A percentile compares a stretch with the other conserved stretches of the same genome.
Evolutionary conservation across 257 asterid species (phyloP).

Genomic region (Rehmannia glutinosa): DNA sequence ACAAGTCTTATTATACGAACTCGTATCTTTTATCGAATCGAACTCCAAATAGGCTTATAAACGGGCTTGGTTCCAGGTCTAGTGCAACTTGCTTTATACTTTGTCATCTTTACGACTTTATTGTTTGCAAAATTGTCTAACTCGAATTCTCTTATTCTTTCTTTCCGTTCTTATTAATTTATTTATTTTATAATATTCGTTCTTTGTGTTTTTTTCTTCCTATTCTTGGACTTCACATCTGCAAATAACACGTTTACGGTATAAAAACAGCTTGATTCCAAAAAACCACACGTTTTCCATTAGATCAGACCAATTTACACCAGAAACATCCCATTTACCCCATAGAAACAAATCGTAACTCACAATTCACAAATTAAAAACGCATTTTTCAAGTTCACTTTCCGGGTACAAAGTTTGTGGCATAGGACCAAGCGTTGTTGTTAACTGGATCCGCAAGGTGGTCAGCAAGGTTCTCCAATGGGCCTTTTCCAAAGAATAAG

Average conservation of each 20-base stretch:
- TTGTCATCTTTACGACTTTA: no score
- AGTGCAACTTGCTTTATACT: no score
- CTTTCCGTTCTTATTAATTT: no score
- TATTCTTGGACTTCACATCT: not conserved
- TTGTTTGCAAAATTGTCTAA: no score
- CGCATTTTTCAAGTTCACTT: conserved; percentile 18
- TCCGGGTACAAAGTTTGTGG: conserved; percentile 41
- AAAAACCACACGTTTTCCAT: not conserved
- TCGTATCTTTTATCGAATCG: no score
- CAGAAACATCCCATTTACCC: not conserved
- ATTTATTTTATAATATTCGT: no score
- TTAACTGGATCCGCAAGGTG: conserved; percentile 30
- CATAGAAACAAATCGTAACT: not conserved
- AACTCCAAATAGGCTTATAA: no score
- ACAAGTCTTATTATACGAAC: no score
- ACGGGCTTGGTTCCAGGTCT: no score
- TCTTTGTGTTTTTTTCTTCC: no score
- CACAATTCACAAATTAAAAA: not conserved
- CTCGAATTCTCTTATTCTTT: no score
- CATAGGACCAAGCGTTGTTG: conserved; percentile 40
- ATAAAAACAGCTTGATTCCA: no score
- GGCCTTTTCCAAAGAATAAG: conserved; percentile 23
- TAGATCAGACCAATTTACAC: conserved; percentile 8
- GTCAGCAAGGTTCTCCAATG: conserved; percentile 33
- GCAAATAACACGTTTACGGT: not conserved